A percentile compares a stretch with the other conserved stretches of the same genome.
phyloP scores from a whole-genome alignment of 495 filamentous ascomycete genomes.

The Daldinia concentrica region DNA sequence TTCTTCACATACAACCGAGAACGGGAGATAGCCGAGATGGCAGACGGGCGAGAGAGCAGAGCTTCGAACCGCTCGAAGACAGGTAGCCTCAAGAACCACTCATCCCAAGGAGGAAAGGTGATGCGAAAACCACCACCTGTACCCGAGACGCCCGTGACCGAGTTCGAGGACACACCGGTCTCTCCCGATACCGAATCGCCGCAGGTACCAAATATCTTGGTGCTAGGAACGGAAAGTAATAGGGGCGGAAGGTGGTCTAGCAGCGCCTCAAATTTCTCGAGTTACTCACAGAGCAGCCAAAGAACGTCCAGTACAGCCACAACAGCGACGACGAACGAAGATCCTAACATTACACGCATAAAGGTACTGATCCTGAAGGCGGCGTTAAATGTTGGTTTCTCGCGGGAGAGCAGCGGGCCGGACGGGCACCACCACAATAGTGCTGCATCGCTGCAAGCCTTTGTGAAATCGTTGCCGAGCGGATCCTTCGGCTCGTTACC shows the following conservation, averaged over 20 bases:
- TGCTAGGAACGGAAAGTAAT: slow-evolving; percentile 72
- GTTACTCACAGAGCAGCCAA: slow-evolving; percentile 75
- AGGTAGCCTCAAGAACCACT: slow-evolving; percentile 54
- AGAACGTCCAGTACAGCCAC: slow-evolving; percentile 79
- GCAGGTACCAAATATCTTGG: slow-evolving; percentile 81
- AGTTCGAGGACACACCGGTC: slow-evolving; percentile 87
- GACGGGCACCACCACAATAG: slow-evolving; percentile 47
- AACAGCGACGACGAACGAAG: slow-evolving; percentile 70
- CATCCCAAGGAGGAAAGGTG: slow-evolving; percentile 33
- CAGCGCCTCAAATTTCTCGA: slow-evolving; percentile 75
- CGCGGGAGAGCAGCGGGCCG: slow-evolving; percentile 53
- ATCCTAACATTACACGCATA: slow-evolving; percentile 75
- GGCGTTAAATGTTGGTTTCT: slow-evolving; percentile 80
- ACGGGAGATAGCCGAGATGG: slow-evolving; percentile 34
- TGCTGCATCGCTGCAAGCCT: slow-evolving; percentile 65
- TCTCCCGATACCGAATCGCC: slow-evolving; percentile 77
- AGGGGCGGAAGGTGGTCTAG: slow-evolving; percentile 73
- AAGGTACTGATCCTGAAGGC: slow-evolving; percentile 82
- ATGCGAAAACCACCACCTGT: slow-evolving; percentile 49
- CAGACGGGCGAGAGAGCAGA: slow-evolving; percentile 44
- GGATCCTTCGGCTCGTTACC: slow-evolving; percentile 78
- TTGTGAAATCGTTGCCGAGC: slow-evolving; percentile 77
- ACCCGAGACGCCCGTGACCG: slow-evolving; percentile 90
- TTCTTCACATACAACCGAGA: slow-evolving; percentile 59
- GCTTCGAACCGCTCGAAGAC: slow-evolving; percentile 58